These are phyloP conservation scores for Gremmenia infestans DNA, from an alignment of 2,329 filamentous ascomycete species.

Conservation along the genomic window DNA sequence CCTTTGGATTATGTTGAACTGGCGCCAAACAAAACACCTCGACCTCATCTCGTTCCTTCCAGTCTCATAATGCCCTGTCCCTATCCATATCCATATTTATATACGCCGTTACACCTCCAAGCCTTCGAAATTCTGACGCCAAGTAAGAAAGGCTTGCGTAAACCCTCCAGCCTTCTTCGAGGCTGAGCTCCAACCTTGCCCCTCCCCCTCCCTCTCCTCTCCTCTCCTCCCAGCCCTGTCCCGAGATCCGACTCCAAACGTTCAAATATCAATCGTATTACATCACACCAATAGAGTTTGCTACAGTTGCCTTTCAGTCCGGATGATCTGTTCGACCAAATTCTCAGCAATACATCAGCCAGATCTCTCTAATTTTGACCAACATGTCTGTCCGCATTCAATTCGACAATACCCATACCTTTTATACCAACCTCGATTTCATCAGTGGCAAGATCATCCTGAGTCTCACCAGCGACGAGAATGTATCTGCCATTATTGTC, in stretches of 20 bases:
- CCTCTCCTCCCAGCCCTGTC: background rate
- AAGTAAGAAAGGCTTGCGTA: background rate
- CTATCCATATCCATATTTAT: too few species aligned
- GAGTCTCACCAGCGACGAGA: slow-evolving; percentile 59
- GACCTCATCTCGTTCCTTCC: background rate
- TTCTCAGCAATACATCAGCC: background rate
- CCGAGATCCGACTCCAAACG: background rate
- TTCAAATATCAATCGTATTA: background rate
- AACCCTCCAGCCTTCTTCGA: slow-evolving; percentile 1
- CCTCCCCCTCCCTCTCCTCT: background rate
- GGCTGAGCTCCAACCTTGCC: slow-evolving; percentile 1
- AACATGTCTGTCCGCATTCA: slow-evolving; percentile 62
- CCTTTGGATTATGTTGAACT: too few species aligned
- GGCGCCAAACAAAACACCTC: background rate
- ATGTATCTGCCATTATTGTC: slow-evolving; percentile 68
- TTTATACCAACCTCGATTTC: slow-evolving; percentile 76
- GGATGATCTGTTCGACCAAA: slow-evolving; percentile 1
- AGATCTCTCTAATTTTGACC: background rate
- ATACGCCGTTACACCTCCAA: background rate
- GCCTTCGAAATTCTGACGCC: background rate
- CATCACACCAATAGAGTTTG: background rate
- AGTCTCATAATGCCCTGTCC: background rate
- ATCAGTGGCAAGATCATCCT: slow-evolving; percentile 59
- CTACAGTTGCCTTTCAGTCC: background rate
- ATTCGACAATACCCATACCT: slow-evolving; percentile 61